phyloP scores from a whole-genome alignment of 2,329 filamentous ascomycete species.

The Diplocarpon rosae region DNA sequence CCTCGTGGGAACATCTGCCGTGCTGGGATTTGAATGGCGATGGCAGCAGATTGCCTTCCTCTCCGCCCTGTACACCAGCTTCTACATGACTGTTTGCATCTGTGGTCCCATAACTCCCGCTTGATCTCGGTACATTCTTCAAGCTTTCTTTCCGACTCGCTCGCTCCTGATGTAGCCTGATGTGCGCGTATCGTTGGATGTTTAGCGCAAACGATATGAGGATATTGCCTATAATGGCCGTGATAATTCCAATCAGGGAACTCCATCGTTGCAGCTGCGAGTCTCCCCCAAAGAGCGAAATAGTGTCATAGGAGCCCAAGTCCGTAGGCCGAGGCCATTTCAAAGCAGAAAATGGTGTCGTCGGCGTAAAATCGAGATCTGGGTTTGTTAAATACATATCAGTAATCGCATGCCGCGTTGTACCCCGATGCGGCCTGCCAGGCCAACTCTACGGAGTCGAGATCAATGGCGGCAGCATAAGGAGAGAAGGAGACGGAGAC shows the following conservation, averaged over 20 bases:
- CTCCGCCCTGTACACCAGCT: slow-evolving; percentile 28
- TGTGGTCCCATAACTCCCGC: slow-evolving; percentile 31
- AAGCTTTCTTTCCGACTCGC: slow-evolving; percentile 44
- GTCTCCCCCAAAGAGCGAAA: slow-evolving; percentile 22
- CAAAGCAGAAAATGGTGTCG: slow-evolving; percentile 7
- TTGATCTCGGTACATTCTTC: slow-evolving; percentile 34
- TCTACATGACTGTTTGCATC: slow-evolving; percentile 15
- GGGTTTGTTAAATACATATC: slow-evolving; percentile 24
- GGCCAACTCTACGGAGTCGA: slow-evolving; percentile 2
- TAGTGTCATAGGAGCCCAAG: not conserved
- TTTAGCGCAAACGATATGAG: slow-evolving; percentile 94
- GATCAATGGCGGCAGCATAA: not conserved
- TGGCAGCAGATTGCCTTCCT: slow-evolving; percentile 42
- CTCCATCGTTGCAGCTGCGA: slow-evolving; percentile 64
- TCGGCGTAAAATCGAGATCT: slow-evolving; percentile 13
- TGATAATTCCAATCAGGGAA: slow-evolving; percentile 86
- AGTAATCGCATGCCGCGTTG: slow-evolving; percentile 9
- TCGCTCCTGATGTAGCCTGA: slow-evolving; percentile 64
- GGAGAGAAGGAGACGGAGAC: not conserved
- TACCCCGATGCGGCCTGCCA: slow-evolving; percentile 15
- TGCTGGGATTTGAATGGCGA: slow-evolving; percentile 35
- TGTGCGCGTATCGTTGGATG: slow-evolving; percentile 91
- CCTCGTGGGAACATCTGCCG: slow-evolving; percentile 29
- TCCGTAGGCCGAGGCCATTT: not conserved
- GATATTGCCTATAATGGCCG: slow-evolving; percentile 84